phyloP scores from a whole-genome alignment of 495 filamentous ascomycete genomes.

The Aspergillus heteromorphus region DNA sequence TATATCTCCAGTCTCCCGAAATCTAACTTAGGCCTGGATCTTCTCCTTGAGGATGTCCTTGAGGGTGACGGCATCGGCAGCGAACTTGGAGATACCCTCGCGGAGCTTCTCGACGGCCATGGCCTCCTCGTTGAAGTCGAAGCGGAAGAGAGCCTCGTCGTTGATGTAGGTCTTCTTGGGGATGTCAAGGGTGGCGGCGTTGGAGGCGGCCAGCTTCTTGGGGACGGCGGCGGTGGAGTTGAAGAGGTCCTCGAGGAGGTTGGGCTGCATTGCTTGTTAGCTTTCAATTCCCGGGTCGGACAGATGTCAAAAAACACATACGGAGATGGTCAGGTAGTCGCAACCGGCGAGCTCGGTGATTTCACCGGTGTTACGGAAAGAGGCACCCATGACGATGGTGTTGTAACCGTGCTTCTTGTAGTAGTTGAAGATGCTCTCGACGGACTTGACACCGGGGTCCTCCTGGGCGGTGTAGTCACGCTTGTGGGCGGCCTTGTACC shows the following conservation, averaged over 20 bases:
- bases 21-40: conserved; percentile 52
- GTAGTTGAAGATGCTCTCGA: conserved; percentile 98
- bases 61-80: conserved; percentile 88
- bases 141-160: conserved; percentile 88
- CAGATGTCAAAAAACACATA: conserved; percentile 36
- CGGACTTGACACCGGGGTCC: conserved; percentile 95
- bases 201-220: conserved; percentile 80
- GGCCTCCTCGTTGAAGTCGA: conserved; percentile 98
- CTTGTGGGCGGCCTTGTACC: conserved; percentile 96
- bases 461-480: conserved; percentile 83
- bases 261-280: conserved; percentile 51
- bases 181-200: conserved; percentile 64
- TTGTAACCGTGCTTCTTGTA: conserved; percentile 99
- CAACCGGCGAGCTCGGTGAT: conserved; percentile 97
- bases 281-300: background rate
- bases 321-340: conserved; percentile 97
- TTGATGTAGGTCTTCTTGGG: conserved; percentile 86
- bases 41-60: conserved; percentile 88
- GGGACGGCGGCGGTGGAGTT: conserved; percentile 74
- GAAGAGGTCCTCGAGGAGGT: conserved; percentile 87
- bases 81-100: conserved; percentile 98
- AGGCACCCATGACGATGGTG: conserved; percentile 99
- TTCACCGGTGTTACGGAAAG: conserved; percentile 91
- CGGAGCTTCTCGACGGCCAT: conserved; percentile 99
- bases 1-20: conserved; percentile 9